phyloP scores from a whole-genome alignment of 805 yeast genomes.

The Ogataea corticis region DNA sequence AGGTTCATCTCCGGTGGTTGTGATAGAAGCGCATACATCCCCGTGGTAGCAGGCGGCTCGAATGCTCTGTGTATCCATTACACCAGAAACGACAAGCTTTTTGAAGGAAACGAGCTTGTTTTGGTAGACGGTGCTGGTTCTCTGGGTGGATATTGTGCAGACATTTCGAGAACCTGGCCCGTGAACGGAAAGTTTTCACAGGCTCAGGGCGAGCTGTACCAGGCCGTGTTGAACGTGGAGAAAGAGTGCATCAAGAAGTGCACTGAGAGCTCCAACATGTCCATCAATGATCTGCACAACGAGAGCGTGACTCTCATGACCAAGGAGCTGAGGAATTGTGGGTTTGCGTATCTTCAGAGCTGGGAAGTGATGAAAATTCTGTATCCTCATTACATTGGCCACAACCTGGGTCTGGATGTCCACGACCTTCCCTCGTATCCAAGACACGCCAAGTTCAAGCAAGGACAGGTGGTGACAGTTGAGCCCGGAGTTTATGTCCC shows the following conservation, averaged over 20 bases:
- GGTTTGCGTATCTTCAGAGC: constrained; percentile 54
- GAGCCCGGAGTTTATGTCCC: constrained; percentile 98
- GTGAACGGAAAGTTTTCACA: constrained; percentile 68
- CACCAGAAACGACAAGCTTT: constrained; percentile 84
- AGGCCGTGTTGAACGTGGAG: constrained; percentile 84
- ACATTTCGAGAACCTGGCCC: constrained; percentile 97
- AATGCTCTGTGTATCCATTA: constrained; percentile 93
- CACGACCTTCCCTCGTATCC: constrained; percentile 76
- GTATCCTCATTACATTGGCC: constrained; percentile 96
- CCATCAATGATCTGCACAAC: constrained; percentile 76
- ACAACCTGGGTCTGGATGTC: constrained; percentile 89
- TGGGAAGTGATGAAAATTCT: constrained; percentile 55
- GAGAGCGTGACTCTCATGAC: constrained; percentile 60
- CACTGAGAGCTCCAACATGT: constrained; percentile 48
- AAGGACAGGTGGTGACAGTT: constrained; percentile 85
- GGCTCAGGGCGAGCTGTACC: constrained; percentile 83
- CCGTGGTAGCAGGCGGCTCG: constrained; percentile 93
- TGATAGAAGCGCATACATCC: constrained; percentile 85
- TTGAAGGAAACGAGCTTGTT: constrained; percentile 72
- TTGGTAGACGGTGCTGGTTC: constrained; percentile 95
- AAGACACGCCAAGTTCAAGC: constrained; percentile 50
- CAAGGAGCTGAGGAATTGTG: constrained; percentile 68
- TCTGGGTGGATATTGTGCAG: constrained; percentile 92
- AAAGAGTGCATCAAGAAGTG: constrained; percentile 74
- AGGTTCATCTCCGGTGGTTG: constrained; percentile 86